Evolutionary conservation across 2,329 filamentous ascomycete species (phyloP), one percentile per base, ranked within the genome.

Genomic region (Lasiodiplodia theobromae): DNA sequence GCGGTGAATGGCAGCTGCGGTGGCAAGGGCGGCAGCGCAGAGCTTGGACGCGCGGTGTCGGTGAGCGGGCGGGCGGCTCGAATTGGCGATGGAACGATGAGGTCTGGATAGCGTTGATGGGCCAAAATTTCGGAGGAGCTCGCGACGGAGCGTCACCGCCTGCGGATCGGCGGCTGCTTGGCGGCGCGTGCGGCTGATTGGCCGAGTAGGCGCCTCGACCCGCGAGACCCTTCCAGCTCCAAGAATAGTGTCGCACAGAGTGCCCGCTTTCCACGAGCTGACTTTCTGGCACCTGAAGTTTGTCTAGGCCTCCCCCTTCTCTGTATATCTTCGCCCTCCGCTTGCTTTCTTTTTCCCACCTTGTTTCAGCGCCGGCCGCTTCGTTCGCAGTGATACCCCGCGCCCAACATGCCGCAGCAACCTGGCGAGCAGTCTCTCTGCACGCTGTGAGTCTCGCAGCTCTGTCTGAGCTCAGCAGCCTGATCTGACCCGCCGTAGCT

Each of bases 401-500:
- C 67, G 49, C 21, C 52, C 52, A 38, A 51, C 25, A 85, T 85
- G 83, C 83, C 83, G 73, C 82, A 81, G 54, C 78, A 79, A 70
- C 82, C 80, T 69, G 83, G 83, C 64, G 83, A 85, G 70, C 80
- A 80, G 66, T 78, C 82, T 28, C 73, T 85, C 52, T 75, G 81
- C 67, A 85, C 83, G 12, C 79, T 85, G 83, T 85, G 72, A 74
- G 82, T 75, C 28, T n/a, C 31, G 10, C 2, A 10, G 14, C 38
- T 40, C 47, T 31, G 12, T 7, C 12, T 12, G 31, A 8, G 21
- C 23, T 23, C 16, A 1, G 21, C 1, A 28, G 11, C 8, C 37
- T 14, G 18, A 23, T 57, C 75, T 79, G 72, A 76, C 71, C 69
- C n/a, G 44, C 31, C 25, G 67, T 71, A 94, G 92, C 74, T 94